Percentiles rank a stretch among this genome's conserved stretches.
phyloP scores from a whole-genome alignment of 2,329 filamentous ascomycete species.

The Sclerotinia glacialis region DNA sequence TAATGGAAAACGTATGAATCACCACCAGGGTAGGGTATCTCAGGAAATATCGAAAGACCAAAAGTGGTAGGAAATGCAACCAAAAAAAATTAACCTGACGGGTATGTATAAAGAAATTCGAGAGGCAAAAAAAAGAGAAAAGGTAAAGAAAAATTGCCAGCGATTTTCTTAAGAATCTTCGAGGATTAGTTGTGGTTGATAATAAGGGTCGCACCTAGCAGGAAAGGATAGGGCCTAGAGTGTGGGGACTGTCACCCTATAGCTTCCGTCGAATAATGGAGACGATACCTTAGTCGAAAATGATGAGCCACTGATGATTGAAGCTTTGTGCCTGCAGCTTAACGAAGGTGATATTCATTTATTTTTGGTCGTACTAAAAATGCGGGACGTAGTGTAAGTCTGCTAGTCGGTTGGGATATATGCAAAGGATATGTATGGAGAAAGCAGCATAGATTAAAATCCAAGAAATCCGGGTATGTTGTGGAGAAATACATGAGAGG shows the following conservation, averaged over 20 bases:
- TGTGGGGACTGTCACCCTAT: constrained; percentile 33
- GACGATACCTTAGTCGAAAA: constrained; percentile 29
- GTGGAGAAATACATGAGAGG: constrained; percentile 16
- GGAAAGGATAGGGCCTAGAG: constrained; percentile 27
- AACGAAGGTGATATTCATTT: constrained; percentile 17
- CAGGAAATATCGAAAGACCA: constrained; percentile 7
- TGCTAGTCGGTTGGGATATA: not conserved
- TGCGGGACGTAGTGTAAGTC: constrained; percentile 18
- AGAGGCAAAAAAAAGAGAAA: constrained; percentile 21
- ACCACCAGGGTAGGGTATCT: constrained; percentile 35
- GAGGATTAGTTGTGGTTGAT: constrained; percentile 19
- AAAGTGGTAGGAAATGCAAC: constrained; percentile 24
- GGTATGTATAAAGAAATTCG: not conserved
- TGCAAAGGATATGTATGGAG: constrained; percentile 13
- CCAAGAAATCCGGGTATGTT: constrained; percentile 9
- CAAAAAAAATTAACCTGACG: not conserved
- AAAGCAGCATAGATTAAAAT: not conserved
- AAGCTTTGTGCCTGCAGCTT: constrained; percentile 30
- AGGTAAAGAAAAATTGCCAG: constrained; percentile 9
- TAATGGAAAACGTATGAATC: constrained; percentile 28
- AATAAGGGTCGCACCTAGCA: constrained; percentile 20
- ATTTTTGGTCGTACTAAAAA: constrained; percentile 23
- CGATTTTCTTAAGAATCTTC: constrained; percentile 14
- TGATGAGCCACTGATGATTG: constrained; percentile 28
- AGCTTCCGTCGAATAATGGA: constrained; percentile 29